Evolutionary conservation across 805 yeast genomes (phyloP).

Genomic region (Saccharomycopsis fermentans): DNA sequence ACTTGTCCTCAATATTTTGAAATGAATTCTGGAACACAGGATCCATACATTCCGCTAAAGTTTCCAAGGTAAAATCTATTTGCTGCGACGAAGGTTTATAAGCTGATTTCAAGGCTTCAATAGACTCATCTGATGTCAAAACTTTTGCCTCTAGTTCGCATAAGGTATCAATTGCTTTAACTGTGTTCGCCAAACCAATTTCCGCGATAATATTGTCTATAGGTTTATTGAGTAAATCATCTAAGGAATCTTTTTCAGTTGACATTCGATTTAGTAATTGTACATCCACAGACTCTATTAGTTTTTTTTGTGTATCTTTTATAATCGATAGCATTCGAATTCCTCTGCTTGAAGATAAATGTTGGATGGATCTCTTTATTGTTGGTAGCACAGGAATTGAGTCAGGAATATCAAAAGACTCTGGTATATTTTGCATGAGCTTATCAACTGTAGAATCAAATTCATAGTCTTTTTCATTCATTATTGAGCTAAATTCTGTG

Average conservation of each 20-base stretch:
- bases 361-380: neutral
- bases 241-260: neutral
- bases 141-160: neutral
- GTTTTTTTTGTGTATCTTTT: neutral
- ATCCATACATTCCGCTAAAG: neutral
- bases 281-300: neutral
- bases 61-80: neutral
- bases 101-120: neutral
- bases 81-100: neutral
- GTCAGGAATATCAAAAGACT: neutral
- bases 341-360: neutral
- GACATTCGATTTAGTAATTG: neutral
- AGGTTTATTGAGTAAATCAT: neutral
- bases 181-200: neutral
- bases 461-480: neutral
- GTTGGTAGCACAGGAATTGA: neutral
- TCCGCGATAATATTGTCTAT: neutral
- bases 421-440: neutral
- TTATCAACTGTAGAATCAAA: neutral
- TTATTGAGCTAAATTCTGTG: neutral
- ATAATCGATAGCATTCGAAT: neutral
- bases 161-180: neutral
- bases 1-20: neutral
- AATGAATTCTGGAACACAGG: neutral
- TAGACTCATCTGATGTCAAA: neutral